Conservation (phyloP, 2,329 filamentous ascomycete genomes). For the Golovinomyces cichoracearum region DNA sequence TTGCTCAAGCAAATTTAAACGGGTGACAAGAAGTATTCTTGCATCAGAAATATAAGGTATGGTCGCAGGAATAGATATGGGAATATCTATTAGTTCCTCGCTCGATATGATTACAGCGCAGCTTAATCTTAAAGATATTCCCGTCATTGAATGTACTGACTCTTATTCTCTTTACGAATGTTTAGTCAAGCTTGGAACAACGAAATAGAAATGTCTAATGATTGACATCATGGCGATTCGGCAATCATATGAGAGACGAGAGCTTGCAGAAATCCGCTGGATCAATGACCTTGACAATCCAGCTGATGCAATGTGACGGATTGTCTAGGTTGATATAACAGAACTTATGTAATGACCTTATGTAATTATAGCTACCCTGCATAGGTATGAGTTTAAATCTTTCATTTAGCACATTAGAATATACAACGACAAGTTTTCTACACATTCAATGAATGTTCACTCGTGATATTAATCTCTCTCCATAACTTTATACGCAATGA, state of each 20-base stretch:
- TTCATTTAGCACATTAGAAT: neutral
- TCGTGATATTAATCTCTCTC: neutral
- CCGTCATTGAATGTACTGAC: too few species aligned
- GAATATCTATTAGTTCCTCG: conserved; percentile 1
- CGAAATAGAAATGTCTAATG: too few species aligned
- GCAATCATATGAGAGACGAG: too few species aligned
- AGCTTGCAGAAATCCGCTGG: too few species aligned
- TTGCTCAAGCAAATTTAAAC: conserved; percentile 1
- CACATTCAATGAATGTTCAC: neutral
- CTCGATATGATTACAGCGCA: conserved; percentile 1
- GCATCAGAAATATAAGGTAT: conserved; percentile 4
- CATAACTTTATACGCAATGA: neutral
- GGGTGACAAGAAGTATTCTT: conserved; percentile 4
- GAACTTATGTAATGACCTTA: neutral
- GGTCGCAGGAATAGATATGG: conserved; percentile 3
- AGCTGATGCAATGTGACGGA: too few species aligned
- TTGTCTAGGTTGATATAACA: neutral
- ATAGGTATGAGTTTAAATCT: neutral
- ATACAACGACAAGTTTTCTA: neutral
- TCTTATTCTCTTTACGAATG: too few species aligned
- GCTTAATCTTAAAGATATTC: too few species aligned
- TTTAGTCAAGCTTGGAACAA: too few species aligned
- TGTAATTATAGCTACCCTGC: neutral
- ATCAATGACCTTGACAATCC: too few species aligned
- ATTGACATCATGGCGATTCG: too few species aligned